Evolutionary conservation across 164 flowering plant species (phyloP).

Genomic region (Sextonia rubra): DNA sequence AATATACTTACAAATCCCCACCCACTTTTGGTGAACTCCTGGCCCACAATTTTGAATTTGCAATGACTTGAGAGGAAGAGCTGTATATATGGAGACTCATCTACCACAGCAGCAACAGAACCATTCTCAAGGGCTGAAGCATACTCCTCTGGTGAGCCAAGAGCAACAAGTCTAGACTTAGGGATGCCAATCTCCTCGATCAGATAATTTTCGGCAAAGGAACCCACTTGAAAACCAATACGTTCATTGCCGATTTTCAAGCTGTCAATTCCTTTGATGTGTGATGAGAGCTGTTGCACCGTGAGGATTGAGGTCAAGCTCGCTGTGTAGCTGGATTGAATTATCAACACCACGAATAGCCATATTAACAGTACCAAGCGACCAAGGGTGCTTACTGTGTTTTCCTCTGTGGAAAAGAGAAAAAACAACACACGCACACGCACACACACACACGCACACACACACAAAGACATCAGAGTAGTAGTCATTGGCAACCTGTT

Average conservation of each 20-base stretch:
- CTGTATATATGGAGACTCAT: slow-evolving; percentile 51
- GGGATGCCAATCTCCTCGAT: slow-evolving; percentile 37
- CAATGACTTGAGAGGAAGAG: slow-evolving; percentile 49
- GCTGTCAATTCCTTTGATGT: slow-evolving; percentile 48
- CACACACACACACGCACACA: neutral
- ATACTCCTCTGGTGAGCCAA: slow-evolving; percentile 44
- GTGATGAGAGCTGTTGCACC: slow-evolving; percentile 38
- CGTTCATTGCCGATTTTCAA: slow-evolving; percentile 27
- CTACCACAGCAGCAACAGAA: slow-evolving; percentile 50
- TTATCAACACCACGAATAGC: slow-evolving; percentile 38
- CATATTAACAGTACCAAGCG: slow-evolving; percentile 35
- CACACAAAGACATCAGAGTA: neutral
- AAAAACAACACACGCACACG: neutral
- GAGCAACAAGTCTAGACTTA: slow-evolving; percentile 44
- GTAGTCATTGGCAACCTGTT: neutral
- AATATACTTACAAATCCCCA: slow-evolving; percentile 67
- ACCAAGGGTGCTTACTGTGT: slow-evolving; percentile 36
- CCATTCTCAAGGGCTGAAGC: slow-evolving; percentile 38
- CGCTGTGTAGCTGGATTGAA: slow-evolving; percentile 41
- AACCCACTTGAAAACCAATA: slow-evolving; percentile 54
- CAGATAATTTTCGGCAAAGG: slow-evolving; percentile 45
- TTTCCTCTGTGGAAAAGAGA: slow-evolving; percentile 28
- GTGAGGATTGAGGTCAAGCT: slow-evolving; percentile 45
- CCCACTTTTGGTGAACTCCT: slow-evolving; percentile 49
- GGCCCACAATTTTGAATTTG: slow-evolving; percentile 43